A percentile compares a stretch with the other conserved stretches of the same genome.
phyloP scores from a whole-genome alignment of 257 asterid species.

The Mentha longifolia region DNA sequence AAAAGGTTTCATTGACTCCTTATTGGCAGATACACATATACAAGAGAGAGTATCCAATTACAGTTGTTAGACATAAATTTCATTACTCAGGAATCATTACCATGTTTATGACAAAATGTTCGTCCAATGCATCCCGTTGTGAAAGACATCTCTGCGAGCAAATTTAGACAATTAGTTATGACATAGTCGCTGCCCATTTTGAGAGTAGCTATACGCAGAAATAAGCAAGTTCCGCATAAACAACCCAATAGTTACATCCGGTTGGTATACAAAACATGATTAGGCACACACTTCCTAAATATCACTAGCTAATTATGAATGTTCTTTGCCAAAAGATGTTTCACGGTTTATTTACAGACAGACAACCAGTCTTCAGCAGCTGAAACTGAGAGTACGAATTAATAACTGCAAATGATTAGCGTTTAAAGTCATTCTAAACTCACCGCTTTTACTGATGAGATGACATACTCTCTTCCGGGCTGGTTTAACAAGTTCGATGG shows the following conservation, averaged over 20 bases:
- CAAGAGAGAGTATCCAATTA: background rate
- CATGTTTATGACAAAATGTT: conserved; percentile 88
- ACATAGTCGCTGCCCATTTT: conserved; percentile 16
- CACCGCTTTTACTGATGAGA: conserved; percentile 94
- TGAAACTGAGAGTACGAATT: background rate
- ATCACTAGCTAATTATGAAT: background rate
- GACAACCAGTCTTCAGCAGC: conserved; percentile 31
- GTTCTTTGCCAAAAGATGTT: background rate
- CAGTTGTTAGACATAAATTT: conserved; percentile 17
- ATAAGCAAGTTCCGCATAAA: conserved; percentile 6
- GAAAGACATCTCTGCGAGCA: conserved; percentile 82
- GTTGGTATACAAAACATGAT: background rate
- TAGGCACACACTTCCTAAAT: background rate
- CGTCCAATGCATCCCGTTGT: conserved; percentile 85
- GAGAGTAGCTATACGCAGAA: conserved; percentile 17
- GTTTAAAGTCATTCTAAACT: conserved; percentile 33
- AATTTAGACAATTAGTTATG: conserved; percentile 24
- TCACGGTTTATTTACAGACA: conserved; percentile 7
- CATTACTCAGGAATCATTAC: conserved; percentile 48
- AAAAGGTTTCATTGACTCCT: background rate
- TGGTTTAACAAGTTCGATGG: conserved; percentile 75
- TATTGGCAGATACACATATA: background rate
- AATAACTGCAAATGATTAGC: conserved; percentile 9
- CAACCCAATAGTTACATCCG: conserved; percentile 12
- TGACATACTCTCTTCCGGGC: conserved; percentile 72